Evolutionary conservation across 768 basidiomycete genomes (phyloP), one percentile per base, ranked within the genome.

Genomic region (Omphalotus guepiniiformis): DNA sequence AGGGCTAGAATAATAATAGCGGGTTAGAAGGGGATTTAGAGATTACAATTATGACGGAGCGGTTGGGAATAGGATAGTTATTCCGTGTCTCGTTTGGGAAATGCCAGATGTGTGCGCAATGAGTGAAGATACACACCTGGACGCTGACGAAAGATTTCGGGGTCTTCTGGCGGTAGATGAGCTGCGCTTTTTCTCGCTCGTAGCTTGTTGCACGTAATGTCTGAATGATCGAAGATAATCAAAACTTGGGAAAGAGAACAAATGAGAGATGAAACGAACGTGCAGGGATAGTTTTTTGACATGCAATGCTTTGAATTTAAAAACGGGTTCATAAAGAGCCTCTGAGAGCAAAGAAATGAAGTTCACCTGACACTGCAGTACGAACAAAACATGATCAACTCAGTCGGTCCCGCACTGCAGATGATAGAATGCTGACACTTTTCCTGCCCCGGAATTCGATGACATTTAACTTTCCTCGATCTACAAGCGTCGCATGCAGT

Each of bases 401-500:
- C 27, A 16, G 43, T 47, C 29, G 42, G 35, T 42, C 27, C 18
- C 40, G 47, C 50, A 58, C 53, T 29, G 26, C 27, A 27, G 49
- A 52, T 30, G 49, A 50, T 58, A 48, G 36, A 4, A 39, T 43
- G 63, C 69, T 38, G 57, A 85, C 88, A n/a, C 82, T 90, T 88
- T 59, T 88, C 86, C 57, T 88, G 80, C 25, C 88, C 88, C 26
- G 87, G 84, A 16, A 89, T 65, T 50, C 86, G 80, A 68, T 88
- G 80, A 61, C 91, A 93, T 64, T 91, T 92, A 55, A 93, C 91
- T 71, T 93, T 93, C 54, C 91, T 78, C 30, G 86, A 74, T 67
- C 90, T 85, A 80, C 92, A 94, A 43, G 87, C 87, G 71, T 94
- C 92, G 66, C 92, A 94, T 22, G 93, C 92, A 18, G 90, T 88